These are phyloP conservation scores for Blastobotrys terrestris DNA, from an alignment of 805 yeast genomes.

Conservation along the genomic window DNA sequence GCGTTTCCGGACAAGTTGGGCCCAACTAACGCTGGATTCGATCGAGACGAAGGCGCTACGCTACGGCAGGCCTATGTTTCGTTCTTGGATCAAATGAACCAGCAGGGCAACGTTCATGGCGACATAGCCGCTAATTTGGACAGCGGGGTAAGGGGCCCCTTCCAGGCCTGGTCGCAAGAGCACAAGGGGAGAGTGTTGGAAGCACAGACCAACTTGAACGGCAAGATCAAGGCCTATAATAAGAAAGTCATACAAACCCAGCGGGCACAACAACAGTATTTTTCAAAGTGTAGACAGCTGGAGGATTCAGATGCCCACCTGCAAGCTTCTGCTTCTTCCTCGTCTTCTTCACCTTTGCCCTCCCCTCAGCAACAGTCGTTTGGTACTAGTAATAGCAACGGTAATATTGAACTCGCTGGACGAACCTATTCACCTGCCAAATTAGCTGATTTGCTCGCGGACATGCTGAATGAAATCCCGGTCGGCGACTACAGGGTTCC, in stretches of 20 bases:
- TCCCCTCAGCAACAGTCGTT: background rate
- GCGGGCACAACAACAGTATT: conserved; percentile 52
- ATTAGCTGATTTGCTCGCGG: conserved; percentile 37
- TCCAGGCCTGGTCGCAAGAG: conserved; percentile 61
- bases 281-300: conserved; percentile 60
- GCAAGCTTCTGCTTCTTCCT: background rate
- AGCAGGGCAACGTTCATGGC: conserved; percentile 50
- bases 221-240: conserved; percentile 45
- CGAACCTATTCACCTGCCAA: conserved; percentile 30
- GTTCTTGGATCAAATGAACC: conserved; percentile 43
- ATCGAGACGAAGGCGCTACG: conserved; percentile 52
- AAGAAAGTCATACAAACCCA: conserved; percentile 40
- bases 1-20: conserved; percentile 35
- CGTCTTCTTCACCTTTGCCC: background rate
- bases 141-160: conserved; percentile 55
- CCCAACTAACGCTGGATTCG: conserved; percentile 35
- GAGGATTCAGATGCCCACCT: conserved; percentile 40
- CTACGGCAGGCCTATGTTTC: conserved; percentile 52
- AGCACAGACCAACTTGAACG: conserved; percentile 45
- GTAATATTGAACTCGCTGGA: conserved; percentile 25
- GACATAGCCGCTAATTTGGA: conserved; percentile 55
- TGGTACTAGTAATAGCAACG: background rate
- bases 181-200: conserved; percentile 58
- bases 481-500: conserved; percentile 54
- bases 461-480: conserved; percentile 44